Base-by-base conservation (phyloP, 2,329 filamentous ascomycete genomes). In the Microsporum canis region DNA sequence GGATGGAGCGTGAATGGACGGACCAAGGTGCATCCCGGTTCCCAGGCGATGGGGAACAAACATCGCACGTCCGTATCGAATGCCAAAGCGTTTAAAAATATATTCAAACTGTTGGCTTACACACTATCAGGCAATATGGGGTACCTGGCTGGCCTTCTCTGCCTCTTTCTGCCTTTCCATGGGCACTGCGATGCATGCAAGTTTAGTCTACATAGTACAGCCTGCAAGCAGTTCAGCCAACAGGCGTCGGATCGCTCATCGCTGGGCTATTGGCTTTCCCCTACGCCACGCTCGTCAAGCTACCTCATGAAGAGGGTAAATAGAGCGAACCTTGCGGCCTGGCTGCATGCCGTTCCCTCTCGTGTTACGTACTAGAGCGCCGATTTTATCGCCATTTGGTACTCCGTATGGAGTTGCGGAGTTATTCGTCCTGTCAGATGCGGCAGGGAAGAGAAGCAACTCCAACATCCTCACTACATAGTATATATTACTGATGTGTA, bases 221-320 rank as follows among this genome's bases (percentile, higher is more conserved):
- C 39, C 39, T 43, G 39, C 39, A 43, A 23, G 43, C 43, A 47
- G 17, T 12, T 47, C 43, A 47, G 43, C 43, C 43, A 47, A 47
- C 43, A 47, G 17, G 43, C 43, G 23, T 47, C 43, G 27, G 43
- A 47, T 47, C 43, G 43, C 43, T 47, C 43, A 23, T 47, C 43
- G 17, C 23, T 47, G 43, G 43, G 43, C 43, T 47, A 47, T 47
- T 53, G 49, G 49, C 49, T 53, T 53, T n/a, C 31, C 43, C 49
- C 49, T n/a, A 53, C 49, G 49, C 49, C 49, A 53, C 31, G 49
- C 49, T 53, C 49, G 49, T 53, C 49, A 53, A 53, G 49, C 31
- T 53, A 34, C 43, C 7, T 47, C n/a, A 31, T 53, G 27, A n/a
- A n/a, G 23, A 34, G 27, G 17, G 49, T 33, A 33, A 43, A 53